phyloP scores from a whole-genome alignment of 345 rosid species.

The Turnera subulata region DNA sequence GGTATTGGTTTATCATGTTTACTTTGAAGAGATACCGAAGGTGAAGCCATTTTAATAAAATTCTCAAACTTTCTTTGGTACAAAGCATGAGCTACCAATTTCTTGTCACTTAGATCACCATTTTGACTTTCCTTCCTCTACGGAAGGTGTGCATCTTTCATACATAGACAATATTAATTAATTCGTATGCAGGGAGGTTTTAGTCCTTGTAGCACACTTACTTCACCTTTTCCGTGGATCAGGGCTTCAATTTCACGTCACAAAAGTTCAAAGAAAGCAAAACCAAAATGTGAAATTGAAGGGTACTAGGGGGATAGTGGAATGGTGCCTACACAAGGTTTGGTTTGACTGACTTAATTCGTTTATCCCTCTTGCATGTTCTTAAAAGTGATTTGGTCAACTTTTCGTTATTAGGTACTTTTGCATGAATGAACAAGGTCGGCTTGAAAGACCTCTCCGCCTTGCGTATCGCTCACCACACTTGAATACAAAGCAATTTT shows the following conservation, averaged over 20 bases:
- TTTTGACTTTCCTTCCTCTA: constrained; percentile 25
- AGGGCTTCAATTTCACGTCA: not conserved
- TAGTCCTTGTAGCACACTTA: constrained; percentile 2
- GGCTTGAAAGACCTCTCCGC: not conserved
- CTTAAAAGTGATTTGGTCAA: not conserved
- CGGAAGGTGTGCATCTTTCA: constrained; percentile 14
- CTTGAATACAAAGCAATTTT: constrained; percentile 13
- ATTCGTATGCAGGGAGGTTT: constrained; percentile 16
- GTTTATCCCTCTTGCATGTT: not conserved
- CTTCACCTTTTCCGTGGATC: not conserved
- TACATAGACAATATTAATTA: too few relatives aligned
- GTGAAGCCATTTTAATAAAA: constrained; percentile 5
- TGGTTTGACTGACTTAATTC: not conserved
- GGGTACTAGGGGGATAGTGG: not conserved
- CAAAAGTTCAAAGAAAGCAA: too few relatives aligned
- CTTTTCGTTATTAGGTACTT: not conserved
- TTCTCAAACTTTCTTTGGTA: constrained; percentile 5
- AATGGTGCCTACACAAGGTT: constrained; percentile 19
- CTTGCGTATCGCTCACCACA: constrained; percentile 7
- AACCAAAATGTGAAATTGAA: not conserved
- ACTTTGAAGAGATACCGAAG: not conserved
- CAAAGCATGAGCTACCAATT: constrained; percentile 19
- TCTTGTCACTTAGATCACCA: constrained; percentile 23
- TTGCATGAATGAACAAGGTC: constrained; percentile 4
- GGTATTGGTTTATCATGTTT: not conserved